These are phyloP conservation scores for Tylopilus rubrobrunneus DNA, from an alignment of 768 basidiomycete genomes.

Conservation along the genomic window DNA sequence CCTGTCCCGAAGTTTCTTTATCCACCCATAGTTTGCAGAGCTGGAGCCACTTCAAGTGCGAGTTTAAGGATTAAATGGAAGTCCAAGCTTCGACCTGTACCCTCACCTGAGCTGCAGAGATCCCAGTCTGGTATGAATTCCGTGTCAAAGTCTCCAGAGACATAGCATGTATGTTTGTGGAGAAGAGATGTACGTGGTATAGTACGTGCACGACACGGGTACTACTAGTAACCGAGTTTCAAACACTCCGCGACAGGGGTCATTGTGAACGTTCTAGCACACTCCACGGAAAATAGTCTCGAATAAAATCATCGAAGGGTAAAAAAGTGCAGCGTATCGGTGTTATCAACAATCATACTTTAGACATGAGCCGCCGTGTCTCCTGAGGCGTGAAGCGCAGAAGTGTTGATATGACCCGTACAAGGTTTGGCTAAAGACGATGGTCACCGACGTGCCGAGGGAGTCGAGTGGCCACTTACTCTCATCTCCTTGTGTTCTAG, in stretches of 20 bases:
- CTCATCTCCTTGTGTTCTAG: constrained; percentile 98
- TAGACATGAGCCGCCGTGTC: constrained; percentile 82
- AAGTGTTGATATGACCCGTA: constrained; percentile 88
- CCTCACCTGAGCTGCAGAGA: constrained; percentile 59
- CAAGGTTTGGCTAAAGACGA: constrained; percentile 69
- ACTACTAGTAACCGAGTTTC: not conserved
- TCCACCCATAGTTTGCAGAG: constrained; percentile 60
- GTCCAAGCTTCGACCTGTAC: not conserved
- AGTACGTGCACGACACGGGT: not conserved
- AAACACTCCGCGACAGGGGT: not conserved
- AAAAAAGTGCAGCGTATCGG: not conserved
- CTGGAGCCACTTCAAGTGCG: constrained; percentile 55
- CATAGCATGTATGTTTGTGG: constrained; percentile 37
- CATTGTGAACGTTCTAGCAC: not conserved
- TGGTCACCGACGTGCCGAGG: not conserved
- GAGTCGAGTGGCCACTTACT: constrained; percentile 45
- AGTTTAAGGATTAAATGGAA: constrained; percentile 1
- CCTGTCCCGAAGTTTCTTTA: constrained; percentile 40
- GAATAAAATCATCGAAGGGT: not conserved
- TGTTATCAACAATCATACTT: constrained; percentile 48
- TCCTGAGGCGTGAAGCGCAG: constrained; percentile 95
- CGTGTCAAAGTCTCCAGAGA: constrained; percentile 66
- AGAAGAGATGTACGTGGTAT: not conserved
- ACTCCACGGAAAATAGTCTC: not conserved
- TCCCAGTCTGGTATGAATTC: constrained; percentile 70